A percentile compares a stretch with the other conserved stretches of the same genome.
Evolutionary conservation across 805 yeast species (phyloP).

Genomic region (Zygosaccharomyces gambellarensis): DNA sequence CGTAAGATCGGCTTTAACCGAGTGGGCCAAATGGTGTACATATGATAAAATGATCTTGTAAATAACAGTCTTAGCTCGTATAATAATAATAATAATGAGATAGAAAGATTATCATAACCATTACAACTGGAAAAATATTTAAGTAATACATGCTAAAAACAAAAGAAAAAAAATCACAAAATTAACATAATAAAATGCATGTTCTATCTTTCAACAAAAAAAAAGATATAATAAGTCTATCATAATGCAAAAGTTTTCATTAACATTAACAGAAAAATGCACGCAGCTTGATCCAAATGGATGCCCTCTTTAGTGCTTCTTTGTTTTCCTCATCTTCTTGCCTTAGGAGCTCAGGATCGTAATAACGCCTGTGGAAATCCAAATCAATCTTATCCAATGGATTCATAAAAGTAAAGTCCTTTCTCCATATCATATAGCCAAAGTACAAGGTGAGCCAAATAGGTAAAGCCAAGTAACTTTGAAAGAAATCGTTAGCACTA

Average conservation of each 20-base stretch:
- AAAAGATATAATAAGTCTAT: not conserved
- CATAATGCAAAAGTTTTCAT: not conserved
- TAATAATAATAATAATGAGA: not conserved
- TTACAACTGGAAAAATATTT: constrained; percentile 1
- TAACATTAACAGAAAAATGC: constrained; percentile 38
- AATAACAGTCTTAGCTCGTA: not conserved
- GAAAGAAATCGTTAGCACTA: constrained; percentile 45
- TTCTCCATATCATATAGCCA: constrained; percentile 46
- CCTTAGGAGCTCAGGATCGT: constrained; percentile 38
- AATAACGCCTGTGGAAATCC: constrained; percentile 39
- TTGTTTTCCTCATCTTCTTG: constrained; percentile 40
- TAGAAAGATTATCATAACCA: not conserved
- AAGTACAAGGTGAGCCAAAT: constrained; percentile 42
- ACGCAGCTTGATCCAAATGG: constrained; percentile 34
- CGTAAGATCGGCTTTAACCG: constrained; percentile 69
- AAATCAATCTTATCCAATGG: constrained; percentile 39
- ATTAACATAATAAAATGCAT: not conserved
- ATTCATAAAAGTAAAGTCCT: constrained; percentile 34
- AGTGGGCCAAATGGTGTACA: constrained; percentile 50
- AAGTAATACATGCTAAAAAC: too few species aligned
- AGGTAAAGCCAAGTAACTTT: constrained; percentile 47
- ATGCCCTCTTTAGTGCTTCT: constrained; percentile 18
- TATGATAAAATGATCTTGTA: constrained; percentile 13
- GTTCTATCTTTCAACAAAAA: not conserved
- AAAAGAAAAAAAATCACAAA: not conserved